Base-by-base conservation (phyloP, 768 basidiomycete species). In the Postia placenta region DNA sequence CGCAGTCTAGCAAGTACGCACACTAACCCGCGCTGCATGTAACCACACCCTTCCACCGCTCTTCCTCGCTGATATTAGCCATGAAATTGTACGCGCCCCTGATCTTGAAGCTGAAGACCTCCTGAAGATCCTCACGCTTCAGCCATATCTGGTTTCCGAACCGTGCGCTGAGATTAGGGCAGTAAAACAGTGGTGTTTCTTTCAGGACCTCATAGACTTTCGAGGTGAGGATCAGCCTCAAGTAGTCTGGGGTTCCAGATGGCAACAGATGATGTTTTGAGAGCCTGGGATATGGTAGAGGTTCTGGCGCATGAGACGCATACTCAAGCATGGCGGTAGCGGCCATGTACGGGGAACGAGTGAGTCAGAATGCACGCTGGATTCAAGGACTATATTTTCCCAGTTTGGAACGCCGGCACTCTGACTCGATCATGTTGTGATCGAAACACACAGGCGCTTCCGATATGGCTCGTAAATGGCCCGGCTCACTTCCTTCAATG, bases 51-150 rank as follows among this genome's bases (percentile, higher is more conserved):
- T 93, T 93, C 90, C 93, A 94, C 50, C 92, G 76, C 62, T 98
- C 95, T 48, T 93, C 91, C 26, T 87, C 84, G 6, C 74, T 73
- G 28, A 99, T 72, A 66, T 79, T 78, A 19, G 91, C 91, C 95
- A 99, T 99, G 60, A 96, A 90, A 67, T 99, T 99, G 72, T 96
- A 99, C 26, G 96, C 96, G 20, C 96, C 96, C 4, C 96, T 77
- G 41, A 98, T 93, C 64, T 99, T 99, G 82, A 99, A 99, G 65
- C 91, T 94, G 66, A 99, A 99, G 17, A 99, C 96, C 60, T 92
- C 86, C 40, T 98, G 95, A 2, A 96, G 76, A 61, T 99, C 96
- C 67, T 99, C 96, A 22, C 96, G 81, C 69, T 99, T 99, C 50
- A 99, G 79, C 82, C 86, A 94, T 67, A 99, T 87, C 56, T 94